Evolutionary conservation across 2,329 filamentous ascomycete genomes (phyloP).

Genomic region (Hypoxylon sp.): DNA sequence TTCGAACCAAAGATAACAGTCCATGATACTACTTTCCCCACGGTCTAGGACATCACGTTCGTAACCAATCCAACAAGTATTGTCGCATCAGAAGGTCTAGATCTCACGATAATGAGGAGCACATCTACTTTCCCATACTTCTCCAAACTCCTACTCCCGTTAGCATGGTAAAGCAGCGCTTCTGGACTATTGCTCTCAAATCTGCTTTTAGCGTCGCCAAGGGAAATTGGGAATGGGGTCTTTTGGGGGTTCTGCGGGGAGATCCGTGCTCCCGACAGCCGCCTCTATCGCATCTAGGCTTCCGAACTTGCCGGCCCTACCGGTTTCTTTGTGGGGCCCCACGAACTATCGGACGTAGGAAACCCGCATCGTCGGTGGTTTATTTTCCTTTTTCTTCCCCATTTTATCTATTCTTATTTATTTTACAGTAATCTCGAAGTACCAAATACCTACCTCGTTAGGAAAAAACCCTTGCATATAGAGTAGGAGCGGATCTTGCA

Average conservation of each 20-base stretch:
- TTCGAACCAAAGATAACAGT: slow-evolving; percentile 33
- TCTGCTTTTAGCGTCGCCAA: slow-evolving; percentile 19
- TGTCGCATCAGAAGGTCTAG: slow-evolving; percentile 24
- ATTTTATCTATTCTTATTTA: slow-evolving; percentile 16
- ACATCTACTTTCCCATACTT: slow-evolving; percentile 22
- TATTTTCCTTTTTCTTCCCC: slow-evolving; percentile 13
- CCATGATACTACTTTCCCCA: slow-evolving; percentile 32
- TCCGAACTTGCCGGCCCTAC: slow-evolving; percentile 32
- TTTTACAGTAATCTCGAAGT: slow-evolving; percentile 36
- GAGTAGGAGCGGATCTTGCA: slow-evolving; percentile 43
- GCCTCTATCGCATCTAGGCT: slow-evolving; percentile 4
- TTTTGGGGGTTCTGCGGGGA: slow-evolving; percentile 14
- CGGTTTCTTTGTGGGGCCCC: slow-evolving; percentile 40
- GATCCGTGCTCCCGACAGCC: slow-evolving; percentile 25
- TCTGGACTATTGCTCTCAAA: slow-evolving; percentile 14
- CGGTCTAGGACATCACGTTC: slow-evolving; percentile 29
- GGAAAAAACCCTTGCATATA: slow-evolving; percentile 43
- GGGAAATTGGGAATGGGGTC: slow-evolving; percentile 18
- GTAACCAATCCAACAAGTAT: slow-evolving; percentile 28
- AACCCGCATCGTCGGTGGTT: slow-evolving; percentile 33
- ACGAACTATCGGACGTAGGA: slow-evolving; percentile 34
- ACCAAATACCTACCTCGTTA: slow-evolving; percentile 40
- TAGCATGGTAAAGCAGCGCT: slow-evolving; percentile 9
- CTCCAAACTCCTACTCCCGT: neutral
- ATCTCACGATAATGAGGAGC: slow-evolving; percentile 27